Conservation (phyloP, 1,139 yeast species). For the Geotrichum australiense region DNA sequence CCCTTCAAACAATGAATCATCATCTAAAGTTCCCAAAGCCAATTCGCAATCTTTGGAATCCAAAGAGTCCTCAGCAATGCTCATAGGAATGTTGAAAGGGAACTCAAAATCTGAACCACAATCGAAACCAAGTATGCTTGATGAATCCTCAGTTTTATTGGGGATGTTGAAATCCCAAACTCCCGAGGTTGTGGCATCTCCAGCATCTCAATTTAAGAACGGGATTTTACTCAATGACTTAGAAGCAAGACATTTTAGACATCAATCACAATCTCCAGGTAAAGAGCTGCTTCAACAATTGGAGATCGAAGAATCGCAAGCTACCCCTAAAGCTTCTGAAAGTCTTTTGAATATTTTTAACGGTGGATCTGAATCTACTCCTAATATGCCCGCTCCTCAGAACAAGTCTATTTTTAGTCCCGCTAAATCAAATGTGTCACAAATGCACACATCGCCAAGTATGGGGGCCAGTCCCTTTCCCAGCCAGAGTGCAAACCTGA, state of each 20-base stretch:
- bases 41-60: background rate
- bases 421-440: no score
- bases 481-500: background rate
- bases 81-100: constrained; percentile 11
- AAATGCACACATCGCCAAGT: no score
- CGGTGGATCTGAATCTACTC: no score
- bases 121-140: background rate
- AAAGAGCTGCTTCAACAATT: constrained; percentile 10
- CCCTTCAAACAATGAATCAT: no score
- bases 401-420: no score
- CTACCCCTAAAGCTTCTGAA: background rate
- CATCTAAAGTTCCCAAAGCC: background rate
- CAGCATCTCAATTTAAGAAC: background rate
- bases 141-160: constrained; percentile 9
- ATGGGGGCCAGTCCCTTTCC: no score
- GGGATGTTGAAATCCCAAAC: constrained; percentile 9
- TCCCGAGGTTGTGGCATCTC: background rate
- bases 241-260: constrained; percentile 3
- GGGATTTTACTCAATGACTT: constrained; percentile 9
- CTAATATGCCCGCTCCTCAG: no score
- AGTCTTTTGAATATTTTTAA: no score
- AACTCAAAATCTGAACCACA: background rate
- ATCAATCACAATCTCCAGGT: constrained; percentile 9
- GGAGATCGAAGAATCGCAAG: constrained; percentile 5
- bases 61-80: constrained; percentile 6